Evolutionary conservation across 352 stramenopile species (phyloP), one percentile per base, ranked within the genome.

Genomic region (Pythium aristosporum): DNA sequence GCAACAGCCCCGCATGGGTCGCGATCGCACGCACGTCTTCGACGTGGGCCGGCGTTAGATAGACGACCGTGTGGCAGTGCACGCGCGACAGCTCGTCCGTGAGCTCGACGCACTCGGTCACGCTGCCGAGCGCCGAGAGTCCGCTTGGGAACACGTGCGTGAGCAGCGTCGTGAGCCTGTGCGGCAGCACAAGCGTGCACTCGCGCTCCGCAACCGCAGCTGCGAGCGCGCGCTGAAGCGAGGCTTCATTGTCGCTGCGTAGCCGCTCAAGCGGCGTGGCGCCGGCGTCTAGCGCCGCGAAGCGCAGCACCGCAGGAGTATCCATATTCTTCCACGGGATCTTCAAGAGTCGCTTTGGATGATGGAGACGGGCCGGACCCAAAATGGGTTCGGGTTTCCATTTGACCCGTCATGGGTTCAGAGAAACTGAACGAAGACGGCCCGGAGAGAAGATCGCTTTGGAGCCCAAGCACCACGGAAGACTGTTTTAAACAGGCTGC

Each of bases 91-190:
- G 42, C 32, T 88, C 79, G 41, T 86, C 77, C 11, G 67, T 57
- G 50, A 89, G 77, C 63, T 85, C 81, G 23, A 88, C 56, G 69
- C 79, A 89, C 61, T 87, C 77, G 21, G 73, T 65, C 13, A 85
- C 69, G 55, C 76, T 74, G 37, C 82, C 67, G 4, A 84, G 54
- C 2, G 71, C 61, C 3, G 82, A 63, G 12, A 69, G 63, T 1
- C 79, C 82, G 39, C 75, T 57, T 5, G 82, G 68, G 34, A 88
- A 82, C 43, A 91, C 73, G 54, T 90, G 79, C 28, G 79, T 81
- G 36, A 91, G 68, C 49, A 91, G 68, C 57, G 76, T 72, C 28
- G 76, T 77, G 25, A 91, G 50, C 3, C 82, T 76, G 37, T 77
- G 80, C 20, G 77, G 69, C 43, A 88, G 68, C 68, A 91, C 79